A percentile compares a stretch with the other conserved stretches of the same genome.
phyloP scores from a whole-genome alignment of 2,329 filamentous ascomycete genomes.

The Graphiopsis chlorocephala region DNA sequence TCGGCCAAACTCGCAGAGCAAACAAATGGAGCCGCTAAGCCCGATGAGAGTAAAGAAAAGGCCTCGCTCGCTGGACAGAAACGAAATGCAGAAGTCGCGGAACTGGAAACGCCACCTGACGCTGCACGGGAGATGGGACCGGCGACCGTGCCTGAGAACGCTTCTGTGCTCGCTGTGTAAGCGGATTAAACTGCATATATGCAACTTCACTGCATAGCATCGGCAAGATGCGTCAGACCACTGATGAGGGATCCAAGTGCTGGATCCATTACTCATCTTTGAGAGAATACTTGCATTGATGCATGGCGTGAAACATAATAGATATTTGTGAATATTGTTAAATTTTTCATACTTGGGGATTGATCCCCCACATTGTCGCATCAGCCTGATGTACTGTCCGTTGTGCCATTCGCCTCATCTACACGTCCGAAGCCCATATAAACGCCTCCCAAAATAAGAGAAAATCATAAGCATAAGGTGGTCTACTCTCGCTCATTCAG shows the following conservation, averaged over 20 bases:
- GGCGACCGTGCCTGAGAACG: conserved; percentile 26
- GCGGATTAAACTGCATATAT: neutral
- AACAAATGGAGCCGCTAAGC: conserved; percentile 15
- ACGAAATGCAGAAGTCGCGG: conserved; percentile 27
- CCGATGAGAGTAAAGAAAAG: conserved; percentile 21
- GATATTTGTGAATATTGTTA: neutral
- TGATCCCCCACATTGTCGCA: neutral
- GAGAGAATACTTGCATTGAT: neutral
- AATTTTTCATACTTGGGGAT: neutral
- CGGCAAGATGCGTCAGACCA: neutral
- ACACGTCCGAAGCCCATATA: neutral
- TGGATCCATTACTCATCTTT: conserved; percentile 2
- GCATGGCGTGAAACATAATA: neutral
- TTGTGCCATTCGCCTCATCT: neutral
- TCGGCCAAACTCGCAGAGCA: conserved; percentile 27
- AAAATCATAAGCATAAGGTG: neutral
- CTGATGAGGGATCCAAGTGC: conserved; percentile 16
- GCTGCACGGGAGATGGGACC: conserved; percentile 27
- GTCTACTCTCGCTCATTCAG: neutral
- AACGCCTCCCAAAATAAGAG: neutral
- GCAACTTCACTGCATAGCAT: neutral
- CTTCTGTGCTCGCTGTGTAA: conserved; percentile 28
- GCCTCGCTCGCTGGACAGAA: conserved; percentile 19
- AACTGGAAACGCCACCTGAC: conserved; percentile 29
- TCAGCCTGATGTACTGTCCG: neutral